phyloP scores from a whole-genome alignment of 2,329 filamentous ascomycete species.

The Hypoxylon sp. region DNA sequence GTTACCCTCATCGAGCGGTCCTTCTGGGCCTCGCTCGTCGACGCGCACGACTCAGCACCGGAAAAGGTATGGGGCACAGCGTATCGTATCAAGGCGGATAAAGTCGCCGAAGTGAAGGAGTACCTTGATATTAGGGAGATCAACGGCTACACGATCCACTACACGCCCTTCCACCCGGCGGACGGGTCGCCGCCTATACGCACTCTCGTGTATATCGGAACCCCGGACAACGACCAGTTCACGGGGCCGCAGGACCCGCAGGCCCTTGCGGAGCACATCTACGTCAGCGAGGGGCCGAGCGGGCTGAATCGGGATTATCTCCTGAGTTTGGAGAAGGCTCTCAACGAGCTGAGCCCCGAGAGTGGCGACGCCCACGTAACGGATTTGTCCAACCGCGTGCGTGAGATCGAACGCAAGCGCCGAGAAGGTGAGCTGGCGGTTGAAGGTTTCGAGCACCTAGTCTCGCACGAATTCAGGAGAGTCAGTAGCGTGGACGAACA shows the following conservation, averaged over 20 bases:
- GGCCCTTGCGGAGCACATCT: conserved; percentile 84
- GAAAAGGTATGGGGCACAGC: conserved; percentile 91
- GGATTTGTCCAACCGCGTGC: conserved; percentile 82
- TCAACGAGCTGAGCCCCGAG: conserved; percentile 79
- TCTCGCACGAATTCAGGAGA: conserved; percentile 59
- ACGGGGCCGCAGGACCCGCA: conserved; percentile 86
- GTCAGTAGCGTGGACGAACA: conserved; percentile 69
- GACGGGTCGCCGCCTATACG: conserved; percentile 58
- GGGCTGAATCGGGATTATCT: conserved; percentile 94
- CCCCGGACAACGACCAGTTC: conserved; percentile 94
- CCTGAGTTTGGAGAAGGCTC: conserved; percentile 81
- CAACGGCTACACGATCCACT: conserved; percentile 96
- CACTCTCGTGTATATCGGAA: conserved; percentile 91
- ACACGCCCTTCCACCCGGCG: conserved; percentile 83
- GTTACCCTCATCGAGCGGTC: conserved; percentile 90
- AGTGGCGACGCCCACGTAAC: conserved; percentile 88
- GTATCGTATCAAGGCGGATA: conserved; percentile 82
- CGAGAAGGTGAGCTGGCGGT: conserved; percentile 32
- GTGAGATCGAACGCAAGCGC: conserved; percentile 67
- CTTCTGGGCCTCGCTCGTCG: conserved; percentile 85
- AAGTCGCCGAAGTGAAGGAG: conserved; percentile 84
- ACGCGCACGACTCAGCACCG: conserved; percentile 73
- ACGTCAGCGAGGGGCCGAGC: conserved; percentile 82
- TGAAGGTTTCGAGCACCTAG: conserved; percentile 39
- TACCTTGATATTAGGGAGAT: conserved; percentile 98